Evolutionary conservation across 1,284 basidiomycete genomes (phyloP).

Genomic region (Schizophyllum commune): DNA sequence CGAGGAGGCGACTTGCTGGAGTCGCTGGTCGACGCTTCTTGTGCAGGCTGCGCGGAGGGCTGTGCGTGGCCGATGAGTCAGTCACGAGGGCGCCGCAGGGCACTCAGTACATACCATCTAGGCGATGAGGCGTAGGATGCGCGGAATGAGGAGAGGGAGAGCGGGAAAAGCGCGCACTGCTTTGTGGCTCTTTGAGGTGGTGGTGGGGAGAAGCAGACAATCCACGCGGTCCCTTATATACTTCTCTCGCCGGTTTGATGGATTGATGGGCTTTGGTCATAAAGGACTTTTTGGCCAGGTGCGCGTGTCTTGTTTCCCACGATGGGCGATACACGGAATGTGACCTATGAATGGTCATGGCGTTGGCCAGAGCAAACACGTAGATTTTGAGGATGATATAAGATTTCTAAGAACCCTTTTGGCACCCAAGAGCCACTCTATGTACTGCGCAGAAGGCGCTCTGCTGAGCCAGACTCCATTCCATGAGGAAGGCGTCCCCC

Average conservation of each 20-base stretch:
- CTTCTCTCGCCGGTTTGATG: not conserved
- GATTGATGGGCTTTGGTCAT: not conserved
- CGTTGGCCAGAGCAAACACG: too few species aligned
- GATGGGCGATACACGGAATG: too few species aligned
- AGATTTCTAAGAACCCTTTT: too few species aligned
- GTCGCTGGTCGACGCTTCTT: not conserved
- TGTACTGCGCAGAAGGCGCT: too few species aligned
- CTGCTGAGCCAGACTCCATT: too few species aligned
- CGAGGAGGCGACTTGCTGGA: not conserved
- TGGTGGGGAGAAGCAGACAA: not conserved
- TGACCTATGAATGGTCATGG: too few species aligned
- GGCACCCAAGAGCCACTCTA: too few species aligned
- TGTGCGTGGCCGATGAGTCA: not conserved
- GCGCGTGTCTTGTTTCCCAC: not conserved
- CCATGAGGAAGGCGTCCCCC: too few species aligned
- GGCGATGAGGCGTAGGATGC: not conserved
- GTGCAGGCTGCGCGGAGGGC: too few species aligned
- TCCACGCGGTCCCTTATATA: not conserved
- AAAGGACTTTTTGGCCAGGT: not conserved
- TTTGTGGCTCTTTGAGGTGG: not conserved
- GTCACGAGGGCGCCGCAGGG: not conserved
- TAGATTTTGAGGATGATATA: too few species aligned
- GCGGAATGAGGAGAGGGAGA: not conserved
- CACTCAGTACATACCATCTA: not conserved
- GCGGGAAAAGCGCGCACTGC: not conserved